These are phyloP conservation scores for Diutina neorugosa DNA, from an alignment of 1,139 yeast species.

Conservation along the genomic window DNA sequence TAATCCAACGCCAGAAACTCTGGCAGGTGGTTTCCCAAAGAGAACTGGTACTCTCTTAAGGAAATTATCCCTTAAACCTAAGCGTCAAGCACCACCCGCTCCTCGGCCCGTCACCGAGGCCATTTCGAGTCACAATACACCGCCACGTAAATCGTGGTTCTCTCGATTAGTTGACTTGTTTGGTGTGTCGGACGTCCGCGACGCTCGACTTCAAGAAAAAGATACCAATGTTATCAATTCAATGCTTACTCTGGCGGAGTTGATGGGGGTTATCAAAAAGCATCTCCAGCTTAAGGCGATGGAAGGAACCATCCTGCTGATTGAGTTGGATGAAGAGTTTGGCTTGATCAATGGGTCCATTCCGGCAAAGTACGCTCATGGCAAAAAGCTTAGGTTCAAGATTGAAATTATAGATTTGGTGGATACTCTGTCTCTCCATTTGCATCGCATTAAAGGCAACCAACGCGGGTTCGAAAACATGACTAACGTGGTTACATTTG, in stretches of 20 bases:
- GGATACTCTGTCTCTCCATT: conserved; percentile 35
- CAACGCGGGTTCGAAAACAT: conserved; percentile 49
- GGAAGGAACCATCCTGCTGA: conserved; percentile 37
- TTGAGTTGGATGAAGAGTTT: conserved; percentile 31
- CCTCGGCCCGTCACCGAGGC: neutral
- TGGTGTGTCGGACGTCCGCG: neutral
- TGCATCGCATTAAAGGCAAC: conserved; percentile 56
- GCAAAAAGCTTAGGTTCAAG: conserved; percentile 36
- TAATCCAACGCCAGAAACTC: neutral
- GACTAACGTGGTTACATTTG: conserved; percentile 32
- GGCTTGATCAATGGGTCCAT: conserved; percentile 34
- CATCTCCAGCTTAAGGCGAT: conserved; percentile 36
- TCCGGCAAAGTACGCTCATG: conserved; percentile 36
- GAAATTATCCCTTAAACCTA: neutral
- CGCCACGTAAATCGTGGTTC: conserved; percentile 3
- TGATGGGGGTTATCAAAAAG: conserved; percentile 23
- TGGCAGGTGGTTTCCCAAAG: neutral
- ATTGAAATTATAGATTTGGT: conserved; percentile 31
- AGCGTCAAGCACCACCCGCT: conserved; percentile 1
- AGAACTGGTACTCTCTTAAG: neutral
- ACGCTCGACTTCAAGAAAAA: neutral
- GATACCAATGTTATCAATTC: conserved; percentile 20
- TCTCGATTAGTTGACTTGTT: neutral
- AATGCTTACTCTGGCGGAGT: conserved; percentile 16
- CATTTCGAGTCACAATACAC: neutral